Evolutionary conservation across 208 protist species (phyloP).

Genomic region (Crithidia bombi): DNA sequence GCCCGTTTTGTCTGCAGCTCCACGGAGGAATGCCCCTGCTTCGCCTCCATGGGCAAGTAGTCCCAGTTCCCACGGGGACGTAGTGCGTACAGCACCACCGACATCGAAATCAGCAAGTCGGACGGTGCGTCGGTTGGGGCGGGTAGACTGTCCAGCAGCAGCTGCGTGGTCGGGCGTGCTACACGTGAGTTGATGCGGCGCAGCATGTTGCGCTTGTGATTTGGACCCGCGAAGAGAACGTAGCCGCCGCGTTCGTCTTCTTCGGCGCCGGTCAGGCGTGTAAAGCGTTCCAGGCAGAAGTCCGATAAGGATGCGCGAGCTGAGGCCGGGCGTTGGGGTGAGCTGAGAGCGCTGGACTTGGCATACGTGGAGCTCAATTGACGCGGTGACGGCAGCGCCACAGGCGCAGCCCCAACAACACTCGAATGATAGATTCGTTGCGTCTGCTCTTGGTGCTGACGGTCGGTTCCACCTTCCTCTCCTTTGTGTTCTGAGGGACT

Average conservation of each 20-base stretch:
- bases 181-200: conserved; percentile 51
- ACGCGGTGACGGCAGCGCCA: conserved; percentile 26
- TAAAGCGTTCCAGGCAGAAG: conserved; percentile 71
- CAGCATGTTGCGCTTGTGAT: conserved; percentile 84
- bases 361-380: conserved; percentile 27
- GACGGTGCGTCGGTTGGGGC: conserved; percentile 34
- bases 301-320: conserved; percentile 29
- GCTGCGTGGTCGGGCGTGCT: conserved; percentile 50
- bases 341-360: background rate
- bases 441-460: background rate
- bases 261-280: conserved; percentile 10
- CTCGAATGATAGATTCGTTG: conserved; percentile 31
- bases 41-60: conserved; percentile 66
- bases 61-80: conserved; percentile 84
- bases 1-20: conserved; percentile 55
- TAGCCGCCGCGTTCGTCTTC: conserved; percentile 49
- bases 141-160: conserved; percentile 65
- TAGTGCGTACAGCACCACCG: conserved; percentile 75
- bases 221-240: conserved; percentile 83
- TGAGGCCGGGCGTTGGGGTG: background rate
- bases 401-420: conserved; percentile 46
- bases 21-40: conserved; percentile 34
- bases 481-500: too few relatives aligned
- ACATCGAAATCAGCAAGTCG: conserved; percentile 68
- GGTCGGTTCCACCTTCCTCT: too few relatives aligned